Conservation (phyloP, 371 early-diverging fungal genomes). For the Mucor plumbeus region DNA sequence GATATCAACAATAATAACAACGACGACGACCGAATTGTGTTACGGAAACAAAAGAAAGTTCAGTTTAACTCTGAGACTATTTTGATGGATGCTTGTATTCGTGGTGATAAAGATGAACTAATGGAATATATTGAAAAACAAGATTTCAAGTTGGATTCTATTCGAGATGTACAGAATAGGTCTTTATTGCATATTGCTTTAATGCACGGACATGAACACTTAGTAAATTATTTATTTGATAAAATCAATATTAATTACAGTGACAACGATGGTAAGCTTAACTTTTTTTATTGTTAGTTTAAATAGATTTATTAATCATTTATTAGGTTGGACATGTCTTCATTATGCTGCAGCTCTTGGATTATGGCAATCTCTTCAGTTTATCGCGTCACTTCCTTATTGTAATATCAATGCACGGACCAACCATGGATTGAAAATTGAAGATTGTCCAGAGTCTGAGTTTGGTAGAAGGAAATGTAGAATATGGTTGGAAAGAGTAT, state of each 20-base stretch:
- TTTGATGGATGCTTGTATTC: constrained; percentile 47
- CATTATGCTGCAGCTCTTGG: constrained; percentile 54
- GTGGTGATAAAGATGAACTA: constrained; percentile 41
- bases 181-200: constrained; percentile 43
- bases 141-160: constrained; percentile 1
- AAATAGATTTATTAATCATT: neutral
- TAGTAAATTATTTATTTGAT: constrained; percentile 30
- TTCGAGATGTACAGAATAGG: constrained; percentile 28
- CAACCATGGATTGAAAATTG: constrained; percentile 33
- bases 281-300: no score
- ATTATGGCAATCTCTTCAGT: constrained; percentile 44
- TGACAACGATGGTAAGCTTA: constrained; percentile 43
- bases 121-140: constrained; percentile 4
- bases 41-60: constrained; percentile 36
- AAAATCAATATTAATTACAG: constrained; percentile 42
- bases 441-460: constrained; percentile 48
- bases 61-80: constrained; percentile 44
- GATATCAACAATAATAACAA: constrained; percentile 5
- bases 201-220: constrained; percentile 43
- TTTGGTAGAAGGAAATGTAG: constrained; percentile 39
- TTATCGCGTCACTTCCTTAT: constrained; percentile 30
- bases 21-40: constrained; percentile 3
- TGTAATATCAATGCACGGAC: constrained; percentile 40
- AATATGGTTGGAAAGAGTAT: constrained; percentile 27
- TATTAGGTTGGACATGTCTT: constrained; percentile 51